A percentile compares a stretch with the other conserved stretches of the same genome.
Conservation (phyloP, 352 stramenopile genomes). For the Pythium myriotylum region DNA sequence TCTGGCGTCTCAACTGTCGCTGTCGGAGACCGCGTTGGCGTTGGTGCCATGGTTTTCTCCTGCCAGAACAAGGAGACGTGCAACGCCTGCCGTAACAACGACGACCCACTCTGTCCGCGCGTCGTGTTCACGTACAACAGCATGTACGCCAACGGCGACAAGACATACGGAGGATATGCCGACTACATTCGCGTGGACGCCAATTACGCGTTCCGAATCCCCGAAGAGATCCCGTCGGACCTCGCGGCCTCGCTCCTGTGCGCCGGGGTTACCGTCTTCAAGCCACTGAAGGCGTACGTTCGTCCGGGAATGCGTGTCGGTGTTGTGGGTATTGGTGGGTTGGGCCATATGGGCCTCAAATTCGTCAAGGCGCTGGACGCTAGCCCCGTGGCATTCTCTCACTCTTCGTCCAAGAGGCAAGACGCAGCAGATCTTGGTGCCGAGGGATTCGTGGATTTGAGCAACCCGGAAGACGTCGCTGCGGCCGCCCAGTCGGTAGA, state of each 20-base stretch:
- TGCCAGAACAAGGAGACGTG: conserved; percentile 17
- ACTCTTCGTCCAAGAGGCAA: neutral
- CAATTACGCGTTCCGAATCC: conserved; percentile 33
- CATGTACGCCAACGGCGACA: conserved; percentile 16
- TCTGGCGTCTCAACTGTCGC: conserved; percentile 2
- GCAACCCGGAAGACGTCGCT: neutral
- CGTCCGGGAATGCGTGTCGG: neutral
- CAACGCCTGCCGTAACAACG: conserved; percentile 7
- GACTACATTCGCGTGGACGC: conserved; percentile 26
- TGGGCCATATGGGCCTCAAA: conserved; percentile 27
- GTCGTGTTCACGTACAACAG: conserved; percentile 26
- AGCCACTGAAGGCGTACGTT: conserved; percentile 23
- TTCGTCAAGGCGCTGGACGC: conserved; percentile 18
- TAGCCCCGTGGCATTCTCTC: neutral
- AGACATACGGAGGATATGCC: conserved; percentile 30
- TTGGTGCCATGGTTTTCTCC: conserved; percentile 17
- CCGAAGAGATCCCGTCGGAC: conserved; percentile 27
- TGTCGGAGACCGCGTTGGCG: conserved; percentile 25
- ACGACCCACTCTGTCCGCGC: conserved; percentile 13
- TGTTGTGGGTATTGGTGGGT: neutral
- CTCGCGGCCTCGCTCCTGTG: conserved; percentile 57
- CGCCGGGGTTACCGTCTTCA: conserved; percentile 71
- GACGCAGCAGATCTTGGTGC: neutral
- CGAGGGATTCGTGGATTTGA: neutral
- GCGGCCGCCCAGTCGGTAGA: conserved; percentile 39